Evolutionary conservation across 1,139 yeast genomes (phyloP).

Genomic region (Nakaseomyces nivariensis): DNA sequence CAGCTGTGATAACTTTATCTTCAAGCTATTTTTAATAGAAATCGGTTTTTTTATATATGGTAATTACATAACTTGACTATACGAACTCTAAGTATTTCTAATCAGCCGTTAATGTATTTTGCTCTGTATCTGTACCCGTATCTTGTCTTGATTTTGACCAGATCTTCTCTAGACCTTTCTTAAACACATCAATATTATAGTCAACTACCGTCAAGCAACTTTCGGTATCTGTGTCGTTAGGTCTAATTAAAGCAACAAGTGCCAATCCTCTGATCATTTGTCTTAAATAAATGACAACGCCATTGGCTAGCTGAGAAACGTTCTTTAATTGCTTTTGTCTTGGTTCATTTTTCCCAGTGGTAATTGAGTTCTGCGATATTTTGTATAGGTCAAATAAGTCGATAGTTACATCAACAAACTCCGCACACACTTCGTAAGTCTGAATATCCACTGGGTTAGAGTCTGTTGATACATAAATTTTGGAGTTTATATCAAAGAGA

Average conservation of each 20-base stretch:
- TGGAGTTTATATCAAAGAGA: slow-evolving; percentile 84
- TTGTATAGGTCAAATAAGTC: slow-evolving; percentile 72
- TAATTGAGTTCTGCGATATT: slow-evolving; percentile 21
- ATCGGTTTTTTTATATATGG: too few species aligned
- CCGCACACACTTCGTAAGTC: slow-evolving; percentile 94
- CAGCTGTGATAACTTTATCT: too few species aligned
- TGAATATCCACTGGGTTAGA: slow-evolving; percentile 92
- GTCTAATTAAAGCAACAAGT: slow-evolving; percentile 73
- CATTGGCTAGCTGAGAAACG: slow-evolving; percentile 69
- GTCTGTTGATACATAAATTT: slow-evolving; percentile 92
- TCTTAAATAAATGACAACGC: slow-evolving; percentile 68
- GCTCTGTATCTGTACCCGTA: not conserved
- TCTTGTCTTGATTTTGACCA: slow-evolving; percentile 36
- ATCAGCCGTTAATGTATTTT: not conserved
- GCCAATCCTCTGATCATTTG: slow-evolving; percentile 93
- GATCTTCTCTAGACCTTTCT: slow-evolving; percentile 67
- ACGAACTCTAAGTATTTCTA: too few species aligned
- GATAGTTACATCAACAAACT: slow-evolving; percentile 87
- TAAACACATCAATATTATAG: slow-evolving; percentile 77
- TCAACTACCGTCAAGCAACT: slow-evolving; percentile 68
- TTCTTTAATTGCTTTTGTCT: slow-evolving; percentile 43
- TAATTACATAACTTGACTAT: too few species aligned
- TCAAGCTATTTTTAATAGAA: too few species aligned
- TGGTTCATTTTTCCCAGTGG: slow-evolving; percentile 9
- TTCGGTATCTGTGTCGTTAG: slow-evolving; percentile 43